Evolutionary conservation across 352 stramenopile genomes (phyloP).

Genomic region (Phytophthora constricta): DNA sequence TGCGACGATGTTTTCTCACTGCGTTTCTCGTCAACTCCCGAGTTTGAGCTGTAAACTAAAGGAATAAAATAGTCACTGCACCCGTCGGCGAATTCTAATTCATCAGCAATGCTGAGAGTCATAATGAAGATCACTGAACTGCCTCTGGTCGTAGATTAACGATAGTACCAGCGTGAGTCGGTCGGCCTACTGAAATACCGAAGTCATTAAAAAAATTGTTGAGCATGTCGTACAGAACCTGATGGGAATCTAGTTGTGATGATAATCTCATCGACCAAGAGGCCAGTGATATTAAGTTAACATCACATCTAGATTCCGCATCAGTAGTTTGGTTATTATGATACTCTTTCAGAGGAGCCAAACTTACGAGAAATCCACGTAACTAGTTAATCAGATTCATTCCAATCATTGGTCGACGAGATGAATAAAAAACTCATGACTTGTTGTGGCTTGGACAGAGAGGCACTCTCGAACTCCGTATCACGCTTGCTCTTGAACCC

Average conservation of each 20-base stretch:
- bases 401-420: too few relatives aligned
- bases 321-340: too few relatives aligned
- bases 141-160: conserved; percentile 25
- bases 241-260: conserved; percentile 3
- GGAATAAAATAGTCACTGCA: conserved; percentile 9
- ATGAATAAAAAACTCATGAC: too few relatives aligned
- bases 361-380: too few relatives aligned
- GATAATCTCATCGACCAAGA: not conserved
- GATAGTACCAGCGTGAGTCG: conserved; percentile 33
- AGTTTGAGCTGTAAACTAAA: conserved; percentile 9
- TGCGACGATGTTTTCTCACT: not conserved
- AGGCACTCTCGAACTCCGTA: too few relatives aligned
- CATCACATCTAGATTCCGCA: too few relatives aligned
- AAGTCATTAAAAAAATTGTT: not conserved
- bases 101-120: conserved; percentile 17
- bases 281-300: too few relatives aligned
- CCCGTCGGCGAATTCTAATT: not conserved
- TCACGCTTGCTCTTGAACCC: too few relatives aligned
- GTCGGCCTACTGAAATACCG: not conserved
- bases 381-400: too few relatives aligned
- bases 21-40: conserved; percentile 4
- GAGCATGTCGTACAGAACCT: conserved; percentile 16
- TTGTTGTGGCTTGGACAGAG: too few relatives aligned
- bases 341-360: too few relatives aligned
- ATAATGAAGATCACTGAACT: conserved; percentile 17